phyloP scores from a whole-genome alignment of 257 asterid species.

The Penstemon barbatus region DNA sequence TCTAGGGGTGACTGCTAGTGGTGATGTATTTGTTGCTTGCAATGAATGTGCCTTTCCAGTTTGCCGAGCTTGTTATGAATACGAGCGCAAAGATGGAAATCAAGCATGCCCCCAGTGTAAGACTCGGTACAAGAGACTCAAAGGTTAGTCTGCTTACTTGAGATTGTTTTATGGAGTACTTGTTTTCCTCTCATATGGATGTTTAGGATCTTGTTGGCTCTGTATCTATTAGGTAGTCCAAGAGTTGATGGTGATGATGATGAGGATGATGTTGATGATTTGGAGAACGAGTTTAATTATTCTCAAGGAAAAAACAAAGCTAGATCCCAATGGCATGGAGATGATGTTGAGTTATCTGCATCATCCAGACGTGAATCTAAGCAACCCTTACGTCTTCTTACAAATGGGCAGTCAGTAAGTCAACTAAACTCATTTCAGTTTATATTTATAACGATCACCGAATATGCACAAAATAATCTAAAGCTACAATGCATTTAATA shows the following conservation, averaged over 20 bases:
- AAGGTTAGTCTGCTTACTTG: slow-evolving; percentile 45
- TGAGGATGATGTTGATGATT: slow-evolving; percentile 78
- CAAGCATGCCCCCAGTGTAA: slow-evolving; percentile 91
- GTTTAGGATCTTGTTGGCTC: slow-evolving; percentile 14
- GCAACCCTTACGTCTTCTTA: slow-evolving; percentile 87
- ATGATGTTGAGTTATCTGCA: slow-evolving; percentile 75
- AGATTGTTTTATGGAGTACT: neutral
- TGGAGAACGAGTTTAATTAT: slow-evolving; percentile 74
- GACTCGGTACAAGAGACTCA: slow-evolving; percentile 84
- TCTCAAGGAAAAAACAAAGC: slow-evolving; percentile 62
- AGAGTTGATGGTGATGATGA: slow-evolving; percentile 96
- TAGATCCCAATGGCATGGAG: slow-evolving; percentile 82
- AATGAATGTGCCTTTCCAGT: slow-evolving; percentile 94
- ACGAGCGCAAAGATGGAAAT: slow-evolving; percentile 89
- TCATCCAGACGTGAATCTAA: slow-evolving; percentile 83
- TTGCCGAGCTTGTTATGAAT: slow-evolving; percentile 90
- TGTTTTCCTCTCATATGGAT: slow-evolving; percentile 3
- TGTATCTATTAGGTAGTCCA: slow-evolving; percentile 63
- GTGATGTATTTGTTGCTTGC: slow-evolving; percentile 88
- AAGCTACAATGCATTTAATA: neutral
- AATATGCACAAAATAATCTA: neutral
- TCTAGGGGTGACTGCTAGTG: slow-evolving; percentile 63
- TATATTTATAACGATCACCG: neutral
- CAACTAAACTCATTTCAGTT: neutral
- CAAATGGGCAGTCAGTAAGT: slow-evolving; percentile 78